Base-by-base conservation (phyloP, 192 early-diverging fungal species). In the Linnemannia schmuckeri region DNA sequence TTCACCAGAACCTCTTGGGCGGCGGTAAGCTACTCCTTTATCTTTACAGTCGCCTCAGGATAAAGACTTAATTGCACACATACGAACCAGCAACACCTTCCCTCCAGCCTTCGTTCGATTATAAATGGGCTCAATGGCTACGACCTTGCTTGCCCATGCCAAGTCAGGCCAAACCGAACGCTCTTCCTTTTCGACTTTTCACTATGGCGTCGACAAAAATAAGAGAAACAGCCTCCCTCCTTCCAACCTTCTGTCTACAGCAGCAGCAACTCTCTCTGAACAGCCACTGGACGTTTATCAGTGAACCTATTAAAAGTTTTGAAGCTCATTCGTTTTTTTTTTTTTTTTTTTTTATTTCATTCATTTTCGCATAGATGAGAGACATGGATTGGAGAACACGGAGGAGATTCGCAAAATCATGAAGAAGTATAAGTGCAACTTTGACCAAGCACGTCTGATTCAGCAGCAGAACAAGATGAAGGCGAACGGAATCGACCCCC, bases 381-480 rank as follows among this genome's bases (percentile, higher is more conserved):
- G 92, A 54, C 82, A 90, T 0, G 92, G 92, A n/a, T 71, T 93
- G 10, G 90, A 91, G 49, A 88, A 93, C 75, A 83, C 89, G 24
- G 87, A 90, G 15, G 92, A 93, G 68, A 90, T 93, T 47, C 81
- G 87, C 69, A 88, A 79, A 49, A 92, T 93, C 30, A 93, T 93
- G 91, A 89, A 90, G 73, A 85, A 82, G 74, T 87, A 91, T 55
- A 87, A 88, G 0, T 80, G 88, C 38, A 85, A 82, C 61, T 93
- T 93, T 91, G 92, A 93, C 80, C 89, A 93, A 80, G 92, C 92
- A 27, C 80, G 92, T 33, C 70, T 93, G 20, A 90, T 91, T 83
- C 88, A 91, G 27, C 91, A 92, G 47, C 89, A 93, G 42, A 85
- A 83, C 70, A 75, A 91, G 70, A 87, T 93, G 81, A 91, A 91